A percentile compares a stretch with the other conserved stretches of the same genome.
phyloP scores from a whole-genome alignment of 805 yeast genomes.

The Schwanniomyces pseudopolymorphus region DNA sequence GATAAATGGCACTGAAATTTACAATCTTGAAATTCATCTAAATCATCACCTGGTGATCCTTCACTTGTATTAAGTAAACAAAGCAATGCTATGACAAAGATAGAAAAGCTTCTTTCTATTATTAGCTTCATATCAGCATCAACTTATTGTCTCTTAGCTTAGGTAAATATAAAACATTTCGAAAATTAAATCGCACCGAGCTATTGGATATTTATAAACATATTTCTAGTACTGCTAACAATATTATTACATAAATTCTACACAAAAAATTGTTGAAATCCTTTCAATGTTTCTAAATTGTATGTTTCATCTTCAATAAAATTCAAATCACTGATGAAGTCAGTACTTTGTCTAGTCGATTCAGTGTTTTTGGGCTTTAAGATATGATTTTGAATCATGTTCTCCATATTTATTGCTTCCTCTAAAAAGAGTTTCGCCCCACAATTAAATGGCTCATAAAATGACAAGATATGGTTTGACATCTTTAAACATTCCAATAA shows the following conservation, averaged over 20 bases:
- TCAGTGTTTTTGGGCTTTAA: not conserved
- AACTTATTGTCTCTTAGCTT: not conserved
- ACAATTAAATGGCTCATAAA: conserved; percentile 9
- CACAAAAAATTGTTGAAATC: conserved; percentile 18
- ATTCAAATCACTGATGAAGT: conserved; percentile 8
- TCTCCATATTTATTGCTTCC: conserved; percentile 8
- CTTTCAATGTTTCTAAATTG: conserved; percentile 11
- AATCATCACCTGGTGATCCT: conserved; percentile 63
- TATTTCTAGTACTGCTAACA: not conserved
- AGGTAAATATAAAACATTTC: not conserved
- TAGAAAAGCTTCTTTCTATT: not conserved
- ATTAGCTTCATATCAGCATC: not conserved
- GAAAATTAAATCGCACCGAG: not conserved
- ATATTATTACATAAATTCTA: not conserved
- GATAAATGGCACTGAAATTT: conserved; percentile 47
- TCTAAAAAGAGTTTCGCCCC: conserved; percentile 12
- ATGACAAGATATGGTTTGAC: conserved; percentile 8
- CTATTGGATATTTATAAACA: not conserved
- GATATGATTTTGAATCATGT: conserved; percentile 4
- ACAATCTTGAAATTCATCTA: conserved; percentile 58
- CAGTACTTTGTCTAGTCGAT: not conserved
- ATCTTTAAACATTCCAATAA: conserved; percentile 8
- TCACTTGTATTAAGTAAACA: not conserved
- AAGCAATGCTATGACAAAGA: not conserved
- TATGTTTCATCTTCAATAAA: conserved; percentile 13